Percentiles rank a stretch among this genome's conserved stretches.
phyloP scores from a whole-genome alignment of 225 moss, liverwort and hornwort genomes.

The Straminergon stramineum region DNA sequence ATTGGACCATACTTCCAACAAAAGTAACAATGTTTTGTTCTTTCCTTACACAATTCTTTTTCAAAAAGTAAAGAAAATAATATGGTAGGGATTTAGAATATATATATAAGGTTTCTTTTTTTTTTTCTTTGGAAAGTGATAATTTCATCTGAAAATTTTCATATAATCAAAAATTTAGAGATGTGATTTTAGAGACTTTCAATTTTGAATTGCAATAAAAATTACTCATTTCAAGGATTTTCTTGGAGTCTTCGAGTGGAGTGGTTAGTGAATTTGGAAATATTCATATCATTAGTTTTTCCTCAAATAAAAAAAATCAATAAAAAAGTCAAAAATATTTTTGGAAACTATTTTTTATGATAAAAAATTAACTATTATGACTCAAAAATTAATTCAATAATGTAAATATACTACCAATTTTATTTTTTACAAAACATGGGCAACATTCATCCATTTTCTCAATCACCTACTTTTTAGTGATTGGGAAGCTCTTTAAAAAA shows the following conservation, averaged over 20 bases:
- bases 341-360: neutral
- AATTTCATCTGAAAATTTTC: no score
- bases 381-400: neutral
- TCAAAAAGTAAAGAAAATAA: neutral
- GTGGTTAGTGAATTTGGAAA: neutral
- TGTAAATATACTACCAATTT: neutral
- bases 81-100: neutral
- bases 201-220: neutral
- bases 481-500: neutral
- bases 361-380: neutral
- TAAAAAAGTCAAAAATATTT: no score
- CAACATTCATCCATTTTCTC: neutral
- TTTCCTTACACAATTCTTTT: neutral
- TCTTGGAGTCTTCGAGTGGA: neutral
- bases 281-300: neutral
- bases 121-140: neutral
- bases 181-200: neutral
- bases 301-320: neutral
- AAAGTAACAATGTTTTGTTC: neutral
- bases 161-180: neutral
- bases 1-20: neutral
- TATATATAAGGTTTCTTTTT: fast-evolving
- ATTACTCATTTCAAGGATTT: neutral
- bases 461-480: fast-evolving
- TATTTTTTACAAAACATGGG: neutral